Percentiles rank a stretch among this genome's conserved stretches.
phyloP scores from a whole-genome alignment of 2,329 filamentous ascomycete genomes.

The Colletotrichum shisoi region DNA sequence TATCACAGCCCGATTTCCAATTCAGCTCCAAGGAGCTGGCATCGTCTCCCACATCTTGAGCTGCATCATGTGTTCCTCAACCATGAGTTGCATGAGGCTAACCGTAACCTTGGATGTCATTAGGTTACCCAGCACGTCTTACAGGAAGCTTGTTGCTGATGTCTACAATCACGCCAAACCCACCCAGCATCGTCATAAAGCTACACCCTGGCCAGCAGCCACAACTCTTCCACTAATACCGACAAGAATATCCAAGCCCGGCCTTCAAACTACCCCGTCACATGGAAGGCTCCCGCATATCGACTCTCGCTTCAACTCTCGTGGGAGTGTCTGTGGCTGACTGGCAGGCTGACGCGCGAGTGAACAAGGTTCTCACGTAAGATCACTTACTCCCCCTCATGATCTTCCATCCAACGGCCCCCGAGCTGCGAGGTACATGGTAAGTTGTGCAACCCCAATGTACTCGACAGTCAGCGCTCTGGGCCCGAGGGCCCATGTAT shows the following conservation, averaged over 20 bases:
- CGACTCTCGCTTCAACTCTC: neutral
- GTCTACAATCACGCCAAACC: conserved; percentile 7
- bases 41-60: too few relatives aligned
- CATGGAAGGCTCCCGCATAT: neutral
- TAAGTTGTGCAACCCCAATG: neutral
- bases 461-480: neutral
- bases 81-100: too few relatives aligned
- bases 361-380: conserved; percentile 30
- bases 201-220: conserved; percentile 2
- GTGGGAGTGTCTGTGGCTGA: conserved; percentile 3
- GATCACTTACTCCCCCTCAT: neutral
- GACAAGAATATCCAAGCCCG: too few relatives aligned
- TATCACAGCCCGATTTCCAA: too few relatives aligned
- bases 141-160: neutral
- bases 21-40: too few relatives aligned
- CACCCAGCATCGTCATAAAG: neutral
- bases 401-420: conserved; percentile 5
- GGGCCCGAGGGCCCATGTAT: too few relatives aligned
- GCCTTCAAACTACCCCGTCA: neutral
- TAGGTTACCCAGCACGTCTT: too few relatives aligned
- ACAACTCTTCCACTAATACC: neutral
- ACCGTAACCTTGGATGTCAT: too few relatives aligned
- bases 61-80: too few relatives aligned
- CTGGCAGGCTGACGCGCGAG: neutral
- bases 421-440: conserved; percentile 8